Evolutionary conservation across 768 basidiomycete species (phyloP).

Genomic region (Auriscalpium microsporum): DNA sequence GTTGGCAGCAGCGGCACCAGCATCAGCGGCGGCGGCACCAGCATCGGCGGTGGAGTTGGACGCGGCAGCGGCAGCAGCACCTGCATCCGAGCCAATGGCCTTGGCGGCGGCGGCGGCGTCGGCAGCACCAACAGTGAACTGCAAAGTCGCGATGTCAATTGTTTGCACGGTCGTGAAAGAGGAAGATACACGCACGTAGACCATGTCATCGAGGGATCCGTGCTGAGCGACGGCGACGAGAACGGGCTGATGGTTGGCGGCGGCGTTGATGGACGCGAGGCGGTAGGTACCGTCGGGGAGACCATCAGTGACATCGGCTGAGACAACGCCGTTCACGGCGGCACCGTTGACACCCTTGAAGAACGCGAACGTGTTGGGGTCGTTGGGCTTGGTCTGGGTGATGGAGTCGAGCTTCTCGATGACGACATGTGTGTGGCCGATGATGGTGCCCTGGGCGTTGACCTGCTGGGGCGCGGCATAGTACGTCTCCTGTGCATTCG

Average conservation of each 20-base stretch:
- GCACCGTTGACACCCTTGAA: slow-evolving; percentile 47
- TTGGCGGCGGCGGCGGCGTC: slow-evolving; percentile 5
- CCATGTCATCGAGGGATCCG: slow-evolving; percentile 31
- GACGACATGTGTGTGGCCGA: slow-evolving; percentile 58
- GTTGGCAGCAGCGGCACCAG: background rate
- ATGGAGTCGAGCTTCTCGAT: slow-evolving; percentile 44
- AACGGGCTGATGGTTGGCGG: slow-evolving; percentile 35
- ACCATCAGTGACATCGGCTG: slow-evolving; percentile 32
- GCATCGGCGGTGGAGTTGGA: slow-evolving; percentile 3
- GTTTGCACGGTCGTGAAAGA: background rate
- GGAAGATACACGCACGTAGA: slow-evolving; percentile 25
- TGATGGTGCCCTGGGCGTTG: slow-evolving; percentile 38
- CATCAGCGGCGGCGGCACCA: slow-evolving; percentile 1
- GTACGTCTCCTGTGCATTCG: slow-evolving; percentile 44
- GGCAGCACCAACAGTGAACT: slow-evolving; percentile 12
- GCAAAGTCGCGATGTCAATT: background rate
- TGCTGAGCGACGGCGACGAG: slow-evolving; percentile 35
- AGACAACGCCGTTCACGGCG: slow-evolving; percentile 33
- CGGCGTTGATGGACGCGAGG: slow-evolving; percentile 34
- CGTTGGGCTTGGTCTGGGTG: slow-evolving; percentile 37
- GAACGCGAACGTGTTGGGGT: slow-evolving; percentile 48
- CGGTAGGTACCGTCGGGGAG: slow-evolving; percentile 37
- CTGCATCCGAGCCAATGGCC: background rate
- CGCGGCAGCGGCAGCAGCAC: slow-evolving; percentile 7
- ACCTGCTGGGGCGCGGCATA: slow-evolving; percentile 47